Evolutionary conservation across 164 flowering plant genomes (phyloP), one percentile per base, ranked within the genome.

Genomic region (Vitis amurensis): DNA sequence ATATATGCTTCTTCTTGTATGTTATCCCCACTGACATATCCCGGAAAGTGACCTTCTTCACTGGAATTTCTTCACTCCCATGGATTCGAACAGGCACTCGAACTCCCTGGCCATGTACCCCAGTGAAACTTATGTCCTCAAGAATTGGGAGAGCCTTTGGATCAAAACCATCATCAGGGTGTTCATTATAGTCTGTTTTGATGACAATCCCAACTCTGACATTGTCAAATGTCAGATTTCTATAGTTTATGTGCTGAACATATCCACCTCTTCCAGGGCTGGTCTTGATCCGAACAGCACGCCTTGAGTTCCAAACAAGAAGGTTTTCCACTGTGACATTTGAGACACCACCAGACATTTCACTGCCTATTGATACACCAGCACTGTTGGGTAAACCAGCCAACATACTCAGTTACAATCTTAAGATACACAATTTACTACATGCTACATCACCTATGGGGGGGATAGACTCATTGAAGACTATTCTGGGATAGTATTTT

Each of bases 331-430:
- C 89, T 0, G 90, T 89, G 55, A 95, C 82, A 64, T 93, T 85
- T 50, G 93, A 91, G 27, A 95, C 91, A 2, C 99, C 99, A 63
- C 99, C 99, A 13, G 99, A 95, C 99, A 95, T 95, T 80, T 95
- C 98, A 61, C 99, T 95, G 71, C 99, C 99, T 69, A 95, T 90
- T 23, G 99, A 93, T 78, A 95, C 71, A 3, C 99, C 99, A 55
- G 99, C 99, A 79, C 99, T 95, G 97, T 72, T 59, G 51, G 50
- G 75, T 47, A 67, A 17, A 63, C 59, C 73, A 73, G 75, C 17
- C 44, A 73, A 64, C 23, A 47, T 59, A 53, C 2, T 78, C 56
- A 70, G 79, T 61, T 59, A 62, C 44, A 31, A 59, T 57, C 55
- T 30, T 15, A 52, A 51, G n/a, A 51, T 48, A 57, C 19, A n/a